Evolutionary conservation across 331 rosid species (phyloP), one percentile per base, ranked within the genome.

Genomic region (Arachis monticola): DNA sequence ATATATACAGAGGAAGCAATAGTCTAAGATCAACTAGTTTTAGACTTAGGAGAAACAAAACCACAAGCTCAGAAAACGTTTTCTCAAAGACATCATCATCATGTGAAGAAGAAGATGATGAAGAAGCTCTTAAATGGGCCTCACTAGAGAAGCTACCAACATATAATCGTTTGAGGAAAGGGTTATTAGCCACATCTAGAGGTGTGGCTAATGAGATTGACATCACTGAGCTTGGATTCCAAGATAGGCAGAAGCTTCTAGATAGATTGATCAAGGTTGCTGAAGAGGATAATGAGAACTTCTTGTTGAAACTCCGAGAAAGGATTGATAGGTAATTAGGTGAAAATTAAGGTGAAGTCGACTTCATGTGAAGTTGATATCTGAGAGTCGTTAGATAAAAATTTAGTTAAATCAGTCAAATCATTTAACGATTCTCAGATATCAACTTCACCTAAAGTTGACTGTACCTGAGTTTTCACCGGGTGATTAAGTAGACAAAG

Each of bases 111-210:
- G 88, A 81, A 10, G 82, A 76, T 5, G 80, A 76, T 17, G 80
- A 76, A 67, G 80, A 76, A 47, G 80, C 80, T 57, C 59, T 79
- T 1, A 79, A 72, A 45, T 79, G 83, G 83, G 83, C 78, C 38
- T 78, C 78, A 6, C 80, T 76, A 14, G 74, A 79, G n/a, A 79
- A 66, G 51, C 78, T 79, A 0, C 83, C 83, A 0, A 79, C 78
- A 11, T 79, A 72, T 62, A 72, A 40, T 35, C 78, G 83, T 57
- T 35, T 79, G 7, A 72, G 69, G 53, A 79, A 72, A 79, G 78
- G 83, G 2, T 9, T 79, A 62, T 5, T 79, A 1, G 46, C 78
- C 0, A 31, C 83, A 0, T 72, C 78, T 0, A 78, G 59, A 17
- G 83, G 83, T 8, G 17, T 2, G 0, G 57, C 69, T 7, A 72